phyloP scores from a whole-genome alignment of 371 early-diverging fungal species.

The Rhizopus sp. region DNA sequence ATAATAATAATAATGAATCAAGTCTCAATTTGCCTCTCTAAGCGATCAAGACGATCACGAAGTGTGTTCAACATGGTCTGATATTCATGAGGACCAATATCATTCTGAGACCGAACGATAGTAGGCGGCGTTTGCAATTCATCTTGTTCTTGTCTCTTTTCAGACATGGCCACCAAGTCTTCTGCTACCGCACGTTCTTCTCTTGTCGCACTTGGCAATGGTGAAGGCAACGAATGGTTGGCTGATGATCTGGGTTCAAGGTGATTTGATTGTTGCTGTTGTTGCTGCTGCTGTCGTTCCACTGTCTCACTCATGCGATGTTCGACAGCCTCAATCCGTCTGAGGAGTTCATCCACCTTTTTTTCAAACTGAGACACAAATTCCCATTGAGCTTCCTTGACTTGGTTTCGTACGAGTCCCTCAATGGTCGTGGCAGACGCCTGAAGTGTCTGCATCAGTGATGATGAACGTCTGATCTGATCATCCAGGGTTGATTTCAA shows the following conservation, averaged over 20 bases:
- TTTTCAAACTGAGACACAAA: slow-evolving; percentile 36
- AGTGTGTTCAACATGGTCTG: slow-evolving; percentile 23
- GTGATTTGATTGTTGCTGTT: neutral
- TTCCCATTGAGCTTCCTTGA: slow-evolving; percentile 76
- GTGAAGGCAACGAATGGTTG: slow-evolving; percentile 13
- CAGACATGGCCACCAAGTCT: slow-evolving; percentile 25
- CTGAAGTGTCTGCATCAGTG: slow-evolving; percentile 77
- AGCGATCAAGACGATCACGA: slow-evolving; percentile 27
- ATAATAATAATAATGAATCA: slow-evolving; percentile 3
- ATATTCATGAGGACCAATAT: slow-evolving; percentile 32
- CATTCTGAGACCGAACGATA: slow-evolving; percentile 35
- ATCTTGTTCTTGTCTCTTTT: slow-evolving; percentile 13
- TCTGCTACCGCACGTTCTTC: slow-evolving; percentile 27
- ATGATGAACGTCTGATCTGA: slow-evolving; percentile 74
- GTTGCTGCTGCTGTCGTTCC: neutral
- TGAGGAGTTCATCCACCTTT: slow-evolving; percentile 13
- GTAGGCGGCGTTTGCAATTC: slow-evolving; percentile 32
- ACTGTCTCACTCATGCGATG: neutral
- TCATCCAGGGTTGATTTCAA: slow-evolving; percentile 72
- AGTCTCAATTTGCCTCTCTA: slow-evolving; percentile 29
- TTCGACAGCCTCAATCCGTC: slow-evolving; percentile 15
- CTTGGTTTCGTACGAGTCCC: slow-evolving; percentile 71
- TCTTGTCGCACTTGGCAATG: slow-evolving; percentile 24
- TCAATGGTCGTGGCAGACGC: slow-evolving; percentile 77
- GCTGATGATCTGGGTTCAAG: neutral